Evolutionary conservation across 371 early-diverging fungal species (phyloP).

Genomic region (Syncephalastrum racemosum): DNA sequence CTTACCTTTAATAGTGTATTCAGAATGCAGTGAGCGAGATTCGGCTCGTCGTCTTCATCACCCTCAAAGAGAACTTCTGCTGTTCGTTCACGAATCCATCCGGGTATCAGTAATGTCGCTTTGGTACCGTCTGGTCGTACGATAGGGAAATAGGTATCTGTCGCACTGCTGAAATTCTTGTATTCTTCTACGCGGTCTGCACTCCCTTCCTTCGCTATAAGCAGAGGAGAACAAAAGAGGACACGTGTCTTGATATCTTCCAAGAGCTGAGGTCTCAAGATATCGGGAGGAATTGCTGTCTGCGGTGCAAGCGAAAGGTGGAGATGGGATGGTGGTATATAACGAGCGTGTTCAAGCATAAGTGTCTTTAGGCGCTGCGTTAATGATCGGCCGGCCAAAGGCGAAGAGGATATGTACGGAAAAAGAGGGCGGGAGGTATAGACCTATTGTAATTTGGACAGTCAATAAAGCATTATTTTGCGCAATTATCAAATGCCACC

Average conservation of each 20-base stretch:
- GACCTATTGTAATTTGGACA: constrained; percentile 48
- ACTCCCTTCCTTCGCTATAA: constrained; percentile 31
- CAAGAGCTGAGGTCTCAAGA: constrained; percentile 55
- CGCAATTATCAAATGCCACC: constrained; percentile 30
- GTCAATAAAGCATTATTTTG: neutral
- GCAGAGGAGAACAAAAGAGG: constrained; percentile 67
- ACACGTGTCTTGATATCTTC: constrained; percentile 74
- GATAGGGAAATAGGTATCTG: constrained; percentile 55
- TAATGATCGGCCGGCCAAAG: constrained; percentile 72
- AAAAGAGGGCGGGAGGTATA: constrained; percentile 76
- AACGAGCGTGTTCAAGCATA: constrained; percentile 53
- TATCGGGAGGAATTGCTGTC: constrained; percentile 32
- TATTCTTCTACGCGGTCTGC: constrained; percentile 53
- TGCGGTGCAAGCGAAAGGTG: constrained; percentile 48
- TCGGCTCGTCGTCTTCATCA: constrained; percentile 56
- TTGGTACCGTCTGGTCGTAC: constrained; percentile 45
- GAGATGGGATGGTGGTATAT: constrained; percentile 45
- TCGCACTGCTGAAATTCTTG: constrained; percentile 56
- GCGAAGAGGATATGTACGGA: constrained; percentile 68
- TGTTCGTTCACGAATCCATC: constrained; percentile 87
- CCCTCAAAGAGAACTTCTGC: constrained; percentile 84
- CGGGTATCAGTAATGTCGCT: constrained; percentile 68
- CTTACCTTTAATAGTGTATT: constrained; percentile 59
- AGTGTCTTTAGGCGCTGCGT: constrained; percentile 59
- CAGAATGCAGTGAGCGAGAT: constrained; percentile 59